Conservation (phyloP, 176 grass and related monocot genomes). For the Cenchrus americanus region DNA sequence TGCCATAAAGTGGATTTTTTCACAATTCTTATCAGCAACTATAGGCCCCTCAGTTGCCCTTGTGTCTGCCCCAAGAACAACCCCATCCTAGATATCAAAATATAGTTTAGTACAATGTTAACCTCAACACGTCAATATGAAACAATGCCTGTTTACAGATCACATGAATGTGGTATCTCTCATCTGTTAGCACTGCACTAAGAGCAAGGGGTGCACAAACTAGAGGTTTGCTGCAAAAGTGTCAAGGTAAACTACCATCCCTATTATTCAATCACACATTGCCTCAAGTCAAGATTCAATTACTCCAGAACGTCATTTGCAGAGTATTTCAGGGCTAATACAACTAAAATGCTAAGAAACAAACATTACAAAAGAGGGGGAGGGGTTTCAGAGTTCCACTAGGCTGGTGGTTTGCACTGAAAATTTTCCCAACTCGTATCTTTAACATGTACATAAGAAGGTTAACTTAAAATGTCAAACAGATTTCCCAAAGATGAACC, state of each 20-base stretch:
- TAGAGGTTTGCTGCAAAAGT: neutral
- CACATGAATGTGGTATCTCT: neutral
- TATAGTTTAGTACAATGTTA: constrained; percentile 21
- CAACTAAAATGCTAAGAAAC: neutral
- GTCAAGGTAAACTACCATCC: neutral
- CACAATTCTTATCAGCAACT: constrained; percentile 85
- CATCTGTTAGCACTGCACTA: constrained; percentile 1
- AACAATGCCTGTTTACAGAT: neutral
- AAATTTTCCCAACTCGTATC: neutral
- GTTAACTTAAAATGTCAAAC: neutral
- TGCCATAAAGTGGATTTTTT: constrained; percentile 95
- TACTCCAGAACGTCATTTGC: neutral
- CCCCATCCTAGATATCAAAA: constrained; percentile 58
- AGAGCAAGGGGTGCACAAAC: neutral
- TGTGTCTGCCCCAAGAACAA: constrained; percentile 69
- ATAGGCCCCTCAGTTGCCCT: constrained; percentile 72
- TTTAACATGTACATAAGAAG: neutral
- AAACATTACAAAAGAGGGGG: neutral
- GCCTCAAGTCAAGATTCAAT: constrained; percentile 8
- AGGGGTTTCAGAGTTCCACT: neutral
- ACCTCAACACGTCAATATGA: constrained; percentile 18
- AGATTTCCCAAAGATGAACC: neutral
- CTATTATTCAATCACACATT: neutral
- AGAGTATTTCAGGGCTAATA: neutral
- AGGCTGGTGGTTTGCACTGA: neutral